A percentile compares a stretch with the other conserved stretches of the same genome.
Conservation (phyloP, 306 rosid genomes). For the Glycine latifolia region DNA sequence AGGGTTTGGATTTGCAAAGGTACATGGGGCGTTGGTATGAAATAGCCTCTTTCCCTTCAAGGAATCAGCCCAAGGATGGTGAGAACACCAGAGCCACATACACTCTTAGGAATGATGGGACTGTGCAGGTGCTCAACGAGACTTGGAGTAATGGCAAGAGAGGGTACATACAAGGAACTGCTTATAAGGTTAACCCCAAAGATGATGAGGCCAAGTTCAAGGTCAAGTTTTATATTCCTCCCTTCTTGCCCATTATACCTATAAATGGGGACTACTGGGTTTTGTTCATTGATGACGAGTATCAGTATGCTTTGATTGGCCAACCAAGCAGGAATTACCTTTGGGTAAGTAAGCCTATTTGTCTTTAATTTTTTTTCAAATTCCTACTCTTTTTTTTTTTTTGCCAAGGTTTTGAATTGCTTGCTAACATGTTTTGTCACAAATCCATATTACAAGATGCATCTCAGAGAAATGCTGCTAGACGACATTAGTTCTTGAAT, state of each 20-base stretch:
- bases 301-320: too few relatives aligned
- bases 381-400: too few relatives aligned
- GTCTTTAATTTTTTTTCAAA: too few relatives aligned
- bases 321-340: too few relatives aligned
- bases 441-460: too few relatives aligned
- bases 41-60: conserved; percentile 84
- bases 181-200: conserved; percentile 69
- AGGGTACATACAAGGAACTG: conserved; percentile 70
- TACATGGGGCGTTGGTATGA: conserved; percentile 98
- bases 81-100: conserved; percentile 85
- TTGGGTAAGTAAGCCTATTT: too few relatives aligned
- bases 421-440: too few relatives aligned
- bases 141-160: conserved; percentile 76
- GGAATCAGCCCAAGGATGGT: conserved; percentile 73
- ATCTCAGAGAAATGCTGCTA: too few relatives aligned
- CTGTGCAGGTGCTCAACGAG: conserved; percentile 80
- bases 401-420: too few relatives aligned
- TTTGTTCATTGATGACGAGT: too few relatives aligned
- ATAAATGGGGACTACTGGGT: conserved; percentile 58
- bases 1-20: conserved; percentile 61
- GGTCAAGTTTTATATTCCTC: conserved; percentile 86
- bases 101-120: conserved; percentile 67
- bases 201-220: conserved; percentile 91
- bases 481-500: too few relatives aligned
- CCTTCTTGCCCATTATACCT: conserved; percentile 83